A percentile compares a stretch with the other conserved stretches of the same genome.
Evolutionary conservation across 2,329 filamentous ascomycete species (phyloP).

Genomic region (Magnaporthales sp.): DNA sequence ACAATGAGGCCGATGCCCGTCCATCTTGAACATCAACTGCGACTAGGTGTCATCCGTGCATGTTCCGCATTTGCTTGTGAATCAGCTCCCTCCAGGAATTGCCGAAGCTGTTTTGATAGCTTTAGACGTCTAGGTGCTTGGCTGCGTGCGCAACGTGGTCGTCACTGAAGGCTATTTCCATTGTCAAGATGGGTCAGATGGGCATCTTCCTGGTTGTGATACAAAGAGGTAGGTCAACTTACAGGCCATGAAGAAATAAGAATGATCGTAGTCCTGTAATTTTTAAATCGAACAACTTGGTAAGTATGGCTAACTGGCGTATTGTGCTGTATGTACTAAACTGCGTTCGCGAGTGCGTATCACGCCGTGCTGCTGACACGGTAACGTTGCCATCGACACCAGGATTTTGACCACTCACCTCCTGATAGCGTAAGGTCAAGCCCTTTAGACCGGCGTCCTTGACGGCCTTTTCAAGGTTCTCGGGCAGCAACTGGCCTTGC

Average conservation of each 20-base stretch:
- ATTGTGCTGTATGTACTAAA: neutral
- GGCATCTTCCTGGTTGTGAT: neutral
- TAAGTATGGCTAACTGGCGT: neutral
- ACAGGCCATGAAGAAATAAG: conserved; percentile 85
- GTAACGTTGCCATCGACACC: too few species aligned
- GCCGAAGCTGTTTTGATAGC: neutral
- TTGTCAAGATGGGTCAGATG: neutral
- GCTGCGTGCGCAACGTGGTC: conserved; percentile 90
- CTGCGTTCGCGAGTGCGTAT: too few species aligned
- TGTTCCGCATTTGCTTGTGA: neutral
- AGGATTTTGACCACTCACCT: conserved; percentile 34
- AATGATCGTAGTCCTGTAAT: conserved; percentile 82
- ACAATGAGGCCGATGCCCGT: neutral
- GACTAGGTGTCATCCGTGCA: neutral
- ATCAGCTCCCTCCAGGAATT: neutral
- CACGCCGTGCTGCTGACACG: too few species aligned
- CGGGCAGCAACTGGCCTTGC: conserved; percentile 81
- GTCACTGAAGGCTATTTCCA: conserved; percentile 58
- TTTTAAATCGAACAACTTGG: neutral
- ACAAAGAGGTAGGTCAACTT: neutral
- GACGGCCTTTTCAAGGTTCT: conserved; percentile 79
- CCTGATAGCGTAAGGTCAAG: conserved; percentile 73
- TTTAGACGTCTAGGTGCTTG: conserved; percentile 53
- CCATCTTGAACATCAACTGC: neutral
- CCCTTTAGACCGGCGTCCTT: conserved; percentile 66